These are phyloP conservation scores for Moricandia moricandioides DNA, from an alignment of 345 rosid genomes.

Conservation along the genomic window DNA sequence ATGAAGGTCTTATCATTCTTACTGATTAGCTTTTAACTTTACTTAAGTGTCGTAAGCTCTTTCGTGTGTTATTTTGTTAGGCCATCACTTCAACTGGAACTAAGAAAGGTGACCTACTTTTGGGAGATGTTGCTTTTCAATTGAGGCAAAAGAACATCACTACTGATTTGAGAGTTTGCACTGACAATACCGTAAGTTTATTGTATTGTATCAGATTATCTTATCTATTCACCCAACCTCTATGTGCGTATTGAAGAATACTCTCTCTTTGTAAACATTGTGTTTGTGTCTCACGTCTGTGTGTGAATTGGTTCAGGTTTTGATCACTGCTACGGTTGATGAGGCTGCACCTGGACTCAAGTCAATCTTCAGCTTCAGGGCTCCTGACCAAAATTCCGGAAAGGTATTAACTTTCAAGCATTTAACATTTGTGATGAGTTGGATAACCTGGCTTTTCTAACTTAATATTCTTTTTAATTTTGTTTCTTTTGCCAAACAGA, in stretches of 20 bases:
- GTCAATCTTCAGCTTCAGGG: conserved; percentile 73
- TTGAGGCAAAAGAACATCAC: conserved; percentile 80
- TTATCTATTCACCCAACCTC: background rate
- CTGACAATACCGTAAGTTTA: conserved; percentile 63
- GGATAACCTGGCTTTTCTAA: background rate
- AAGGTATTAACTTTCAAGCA: conserved; percentile 44
- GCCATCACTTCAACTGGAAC: conserved; percentile 70
- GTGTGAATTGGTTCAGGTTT: conserved; percentile 44
- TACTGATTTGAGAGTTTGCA: conserved; percentile 81
- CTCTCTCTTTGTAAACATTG: background rate
- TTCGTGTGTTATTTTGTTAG: conserved; percentile 33
- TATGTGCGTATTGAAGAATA: background rate
- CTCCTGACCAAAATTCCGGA: conserved; percentile 93
- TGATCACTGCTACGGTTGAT: conserved; percentile 69
- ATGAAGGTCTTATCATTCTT: too few species aligned
- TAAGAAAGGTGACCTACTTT: conserved; percentile 72
- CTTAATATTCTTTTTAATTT: background rate
- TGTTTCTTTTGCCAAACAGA: conserved; percentile 40
- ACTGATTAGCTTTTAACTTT: too few species aligned
- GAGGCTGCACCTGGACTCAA: conserved; percentile 91
- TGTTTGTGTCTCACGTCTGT: background rate
- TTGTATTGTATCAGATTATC: background rate
- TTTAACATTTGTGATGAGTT: background rate
- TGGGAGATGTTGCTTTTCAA: conserved; percentile 79
- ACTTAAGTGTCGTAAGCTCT: too few species aligned